A percentile compares a stretch with the other conserved stretches of the same genome.
Conservation (phyloP, 345 rosid species). For the Bretschneidera sinensis region DNA sequence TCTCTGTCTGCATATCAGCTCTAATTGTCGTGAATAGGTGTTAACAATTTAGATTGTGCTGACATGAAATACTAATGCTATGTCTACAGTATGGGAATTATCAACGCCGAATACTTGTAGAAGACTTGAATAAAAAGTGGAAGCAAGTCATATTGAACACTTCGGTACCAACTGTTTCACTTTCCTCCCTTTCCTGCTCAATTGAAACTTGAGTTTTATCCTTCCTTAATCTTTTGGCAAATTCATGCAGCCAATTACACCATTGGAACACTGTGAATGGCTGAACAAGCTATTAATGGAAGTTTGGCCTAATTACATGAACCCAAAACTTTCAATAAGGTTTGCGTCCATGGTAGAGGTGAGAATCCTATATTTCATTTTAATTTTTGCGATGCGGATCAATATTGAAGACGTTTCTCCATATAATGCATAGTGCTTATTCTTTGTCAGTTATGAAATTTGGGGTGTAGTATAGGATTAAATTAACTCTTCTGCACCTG, state of each 20-base stretch:
- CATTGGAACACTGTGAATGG: constrained; percentile 96
- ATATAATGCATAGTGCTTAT: too few species aligned
- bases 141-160: constrained; percentile 51
- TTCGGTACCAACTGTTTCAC: constrained; percentile 35
- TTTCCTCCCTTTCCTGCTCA: constrained; percentile 7
- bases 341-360: constrained; percentile 86
- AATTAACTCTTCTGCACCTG: too few species aligned
- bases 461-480: too few species aligned
- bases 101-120: constrained; percentile 58
- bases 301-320: constrained; percentile 68
- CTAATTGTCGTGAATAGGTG: too few species aligned
- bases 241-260: constrained; percentile 62
- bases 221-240: constrained; percentile 6
- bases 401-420: too few species aligned
- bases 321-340: constrained; percentile 61
- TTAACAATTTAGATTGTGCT: neutral
- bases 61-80: neutral
- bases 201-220: constrained; percentile 6
- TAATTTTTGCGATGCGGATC: too few species aligned
- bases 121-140: constrained; percentile 89
- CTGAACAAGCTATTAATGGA: constrained; percentile 78
- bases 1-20: too few species aligned
- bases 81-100: constrained; percentile 60
- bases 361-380: constrained; percentile 16
- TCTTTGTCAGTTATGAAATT: too few species aligned